Base-by-base conservation (phyloP, 2,329 filamentous ascomycete genomes). In the Neofusicoccum laricinum region DNA sequence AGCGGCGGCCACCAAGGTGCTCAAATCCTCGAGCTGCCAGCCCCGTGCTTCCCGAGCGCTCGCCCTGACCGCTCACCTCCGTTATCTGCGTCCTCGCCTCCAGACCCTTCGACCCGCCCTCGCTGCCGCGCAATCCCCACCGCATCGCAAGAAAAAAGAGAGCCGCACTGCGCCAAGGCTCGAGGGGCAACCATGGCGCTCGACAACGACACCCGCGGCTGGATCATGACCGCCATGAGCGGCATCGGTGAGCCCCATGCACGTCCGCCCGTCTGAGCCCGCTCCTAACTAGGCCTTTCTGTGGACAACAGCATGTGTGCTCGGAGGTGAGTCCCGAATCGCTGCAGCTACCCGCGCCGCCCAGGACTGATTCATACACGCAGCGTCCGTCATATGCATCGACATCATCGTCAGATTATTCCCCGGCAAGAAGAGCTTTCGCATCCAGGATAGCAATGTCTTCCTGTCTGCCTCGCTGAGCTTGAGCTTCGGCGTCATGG, bases 401-500 rank as follows among this genome's bases (percentile, higher is more conserved):
- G 95, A 99, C 77, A 73, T 92, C 43, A 72, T 96, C 62, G 82
- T 96, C 57, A 88, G 88, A 64, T 82, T 85, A 59, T 81, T 97
- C 57, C 90, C 92, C 3, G 86, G 89, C 61, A 88, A 90, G 77
- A 86, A 84, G 71, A 84, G 88, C 73, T 99, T 98, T 76, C 86
- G 88, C 70, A 96, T 99, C 69, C 88, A 96, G 73, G 90, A 96
- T 67, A 97, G 91, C 78, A 94, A 91, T 80, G 83, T 83, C 21
- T 99, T 99, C 75, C 83, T 97, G 4, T 93, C 93, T 0, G 88
- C 88, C 21, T 97, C 94, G 0, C 79, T 98, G 66, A 97, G 93
- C 77, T 79, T 99, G 68, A 97, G 93, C 75, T 97, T 97, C 69
- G 94, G 95, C 48, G 93, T 98, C 50, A 96, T 99, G 93, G 93